Evolutionary conservation across 176 grass and related monocot species (phyloP).

Genomic region (Rhynchospora tenuis): DNA sequence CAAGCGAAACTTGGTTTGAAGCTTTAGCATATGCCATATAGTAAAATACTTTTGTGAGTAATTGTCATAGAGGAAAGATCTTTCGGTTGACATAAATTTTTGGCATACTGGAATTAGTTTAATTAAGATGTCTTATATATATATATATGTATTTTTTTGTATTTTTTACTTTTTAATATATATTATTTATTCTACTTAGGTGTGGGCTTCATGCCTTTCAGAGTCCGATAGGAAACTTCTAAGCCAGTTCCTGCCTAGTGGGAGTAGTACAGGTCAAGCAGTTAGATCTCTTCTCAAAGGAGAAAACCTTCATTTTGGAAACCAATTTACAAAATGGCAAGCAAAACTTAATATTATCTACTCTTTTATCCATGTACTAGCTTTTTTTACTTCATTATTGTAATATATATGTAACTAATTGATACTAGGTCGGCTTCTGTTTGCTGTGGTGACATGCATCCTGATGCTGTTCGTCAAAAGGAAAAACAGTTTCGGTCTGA

Average conservation of each 20-base stretch:
- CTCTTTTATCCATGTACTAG: constrained; percentile 15
- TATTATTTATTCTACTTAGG: constrained; percentile 33
- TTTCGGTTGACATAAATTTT: not conserved
- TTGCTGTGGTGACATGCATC: constrained; percentile 68
- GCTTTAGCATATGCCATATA: not conserved
- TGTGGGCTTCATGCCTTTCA: constrained; percentile 52
- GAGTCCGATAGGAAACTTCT: constrained; percentile 61
- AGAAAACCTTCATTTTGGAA: constrained; percentile 44
- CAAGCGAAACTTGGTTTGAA: not conserved
- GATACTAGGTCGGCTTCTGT: constrained; percentile 57
- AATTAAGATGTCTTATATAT: not conserved
- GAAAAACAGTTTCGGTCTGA: constrained; percentile 40
- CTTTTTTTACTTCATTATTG: not conserved
- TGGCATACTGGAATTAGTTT: not conserved
- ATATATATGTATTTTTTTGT: not conserved
- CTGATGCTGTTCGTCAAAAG: constrained; percentile 44
- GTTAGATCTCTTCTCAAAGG: constrained; percentile 42
- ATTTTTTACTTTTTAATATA: not conserved
- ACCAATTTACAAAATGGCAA: constrained; percentile 54
- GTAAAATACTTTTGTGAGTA: not conserved
- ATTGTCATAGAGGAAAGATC: not conserved
- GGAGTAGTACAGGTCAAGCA: constrained; percentile 42
- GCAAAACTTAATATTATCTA: constrained; percentile 22
- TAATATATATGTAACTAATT: constrained; percentile 22
- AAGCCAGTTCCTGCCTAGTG: constrained; percentile 48